Evolutionary conservation across 495 filamentous ascomycete genomes (phyloP).

Genomic region (Penicillium longicatenatum): DNA sequence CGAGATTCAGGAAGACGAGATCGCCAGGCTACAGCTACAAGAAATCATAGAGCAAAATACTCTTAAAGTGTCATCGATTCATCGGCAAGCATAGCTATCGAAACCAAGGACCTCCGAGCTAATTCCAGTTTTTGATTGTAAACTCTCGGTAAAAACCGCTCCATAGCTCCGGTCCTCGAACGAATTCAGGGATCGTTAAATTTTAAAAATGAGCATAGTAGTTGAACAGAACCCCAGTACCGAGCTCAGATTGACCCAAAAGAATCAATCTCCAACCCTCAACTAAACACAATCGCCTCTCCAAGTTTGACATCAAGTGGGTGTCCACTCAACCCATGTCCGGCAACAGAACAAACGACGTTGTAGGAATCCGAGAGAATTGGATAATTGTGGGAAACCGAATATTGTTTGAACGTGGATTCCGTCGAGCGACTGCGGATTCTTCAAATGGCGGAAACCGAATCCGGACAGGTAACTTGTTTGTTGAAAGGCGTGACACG

Average conservation of each 20-base stretch:
- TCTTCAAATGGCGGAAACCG: constrained; percentile 30
- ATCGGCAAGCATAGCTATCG: constrained; percentile 32
- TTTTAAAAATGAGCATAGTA: constrained; percentile 22
- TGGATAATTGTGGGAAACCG: constrained; percentile 21
- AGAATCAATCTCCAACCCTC: constrained; percentile 39
- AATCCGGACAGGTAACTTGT: constrained; percentile 32
- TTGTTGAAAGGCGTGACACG: constrained; percentile 34
- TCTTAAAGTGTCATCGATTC: constrained; percentile 31
- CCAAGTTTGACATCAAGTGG: constrained; percentile 26
- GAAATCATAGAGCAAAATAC: background rate
- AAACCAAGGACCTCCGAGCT: constrained; percentile 32
- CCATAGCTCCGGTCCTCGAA: constrained; percentile 35
- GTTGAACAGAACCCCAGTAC: constrained; percentile 48
- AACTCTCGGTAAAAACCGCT: constrained; percentile 44
- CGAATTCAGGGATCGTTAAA: constrained; percentile 17
- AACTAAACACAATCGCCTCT: constrained; percentile 42
- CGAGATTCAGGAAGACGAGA: background rate
- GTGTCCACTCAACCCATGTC: constrained; percentile 17
- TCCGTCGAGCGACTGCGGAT: constrained; percentile 31
- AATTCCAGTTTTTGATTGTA: constrained; percentile 36
- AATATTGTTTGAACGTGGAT: constrained; percentile 36
- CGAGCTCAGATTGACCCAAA: constrained; percentile 25
- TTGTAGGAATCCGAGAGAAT: constrained; percentile 36
- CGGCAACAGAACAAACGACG: constrained; percentile 23
- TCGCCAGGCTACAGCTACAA: background rate